Percentiles rank a stretch among this genome's conserved stretches.
Evolutionary conservation across 371 early-diverging fungal genomes (phyloP).

Genomic region (Coemansia sp.): DNA sequence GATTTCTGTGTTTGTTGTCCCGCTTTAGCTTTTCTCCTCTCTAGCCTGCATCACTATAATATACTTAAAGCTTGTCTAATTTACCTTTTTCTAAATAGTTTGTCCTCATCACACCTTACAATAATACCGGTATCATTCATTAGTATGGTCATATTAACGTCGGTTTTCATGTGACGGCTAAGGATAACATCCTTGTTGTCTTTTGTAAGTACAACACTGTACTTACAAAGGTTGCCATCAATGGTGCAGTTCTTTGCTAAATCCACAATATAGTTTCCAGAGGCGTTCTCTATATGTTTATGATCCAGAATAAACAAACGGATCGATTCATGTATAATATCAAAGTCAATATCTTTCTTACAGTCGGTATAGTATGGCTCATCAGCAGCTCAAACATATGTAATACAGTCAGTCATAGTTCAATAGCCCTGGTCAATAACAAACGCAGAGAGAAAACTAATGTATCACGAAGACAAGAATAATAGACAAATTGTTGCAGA

Average conservation of each 20-base stretch:
- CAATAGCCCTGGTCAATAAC: too few relatives aligned
- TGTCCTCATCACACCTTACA: neutral
- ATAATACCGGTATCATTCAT: neutral
- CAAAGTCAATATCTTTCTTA: neutral
- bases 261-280: neutral
- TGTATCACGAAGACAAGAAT: too few relatives aligned
- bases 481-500: too few relatives aligned
- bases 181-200: neutral
- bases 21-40: too few relatives aligned
- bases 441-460: too few relatives aligned
- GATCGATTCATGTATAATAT: neutral
- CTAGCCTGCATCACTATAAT: too few relatives aligned
- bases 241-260: neutral
- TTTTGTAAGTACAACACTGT: neutral
- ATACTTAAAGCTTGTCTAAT: neutral
- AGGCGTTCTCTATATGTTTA: neutral
- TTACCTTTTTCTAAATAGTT: neutral
- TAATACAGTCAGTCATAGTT: neutral
- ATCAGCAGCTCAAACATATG: neutral
- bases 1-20: too few relatives aligned
- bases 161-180: neutral
- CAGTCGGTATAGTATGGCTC: neutral
- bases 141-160: neutral
- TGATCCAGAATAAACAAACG: neutral
- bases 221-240: neutral